phyloP scores from a whole-genome alignment of 306 rosid species.

The Ormosia emarginata region DNA sequence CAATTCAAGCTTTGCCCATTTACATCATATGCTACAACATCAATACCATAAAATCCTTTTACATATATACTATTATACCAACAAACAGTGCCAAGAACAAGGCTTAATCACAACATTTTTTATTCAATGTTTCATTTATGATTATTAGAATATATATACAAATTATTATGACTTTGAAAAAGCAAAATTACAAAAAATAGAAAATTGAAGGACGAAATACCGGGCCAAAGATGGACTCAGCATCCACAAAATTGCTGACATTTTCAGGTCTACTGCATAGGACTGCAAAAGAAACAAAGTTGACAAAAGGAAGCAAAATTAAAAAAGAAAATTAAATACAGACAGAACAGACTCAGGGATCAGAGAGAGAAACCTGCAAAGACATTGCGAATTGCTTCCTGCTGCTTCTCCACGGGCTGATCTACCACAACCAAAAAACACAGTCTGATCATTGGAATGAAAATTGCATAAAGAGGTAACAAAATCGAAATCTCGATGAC shows the following conservation, averaged over 20 bases:
- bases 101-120: background rate
- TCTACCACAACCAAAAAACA: conserved; percentile 29
- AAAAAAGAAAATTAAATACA: background rate
- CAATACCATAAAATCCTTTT: background rate
- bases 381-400: conserved; percentile 79
- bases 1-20: background rate
- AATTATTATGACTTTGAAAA: background rate
- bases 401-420: conserved; percentile 87
- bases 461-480: background rate
- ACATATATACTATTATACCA: background rate
- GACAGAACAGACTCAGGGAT: background rate
- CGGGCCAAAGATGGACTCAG: conserved; percentile 79
- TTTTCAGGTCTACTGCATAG: conserved; percentile 86
- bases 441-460: background rate
- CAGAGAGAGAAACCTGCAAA: conserved; percentile 58
- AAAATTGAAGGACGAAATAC: conserved; percentile 33
- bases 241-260: conserved; percentile 87
- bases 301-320: background rate
- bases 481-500: background rate
- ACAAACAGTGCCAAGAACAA: background rate
- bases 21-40: background rate
- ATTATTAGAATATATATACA: background rate
- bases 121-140: background rate
- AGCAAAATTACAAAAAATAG: background rate
- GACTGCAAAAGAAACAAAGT: conserved; percentile 40